A percentile compares a stretch with the other conserved stretches of the same genome.
These are phyloP conservation scores for Plasmopara viticola DNA, from an alignment of 352 stramenopile genomes.

Conservation along the genomic window DNA sequence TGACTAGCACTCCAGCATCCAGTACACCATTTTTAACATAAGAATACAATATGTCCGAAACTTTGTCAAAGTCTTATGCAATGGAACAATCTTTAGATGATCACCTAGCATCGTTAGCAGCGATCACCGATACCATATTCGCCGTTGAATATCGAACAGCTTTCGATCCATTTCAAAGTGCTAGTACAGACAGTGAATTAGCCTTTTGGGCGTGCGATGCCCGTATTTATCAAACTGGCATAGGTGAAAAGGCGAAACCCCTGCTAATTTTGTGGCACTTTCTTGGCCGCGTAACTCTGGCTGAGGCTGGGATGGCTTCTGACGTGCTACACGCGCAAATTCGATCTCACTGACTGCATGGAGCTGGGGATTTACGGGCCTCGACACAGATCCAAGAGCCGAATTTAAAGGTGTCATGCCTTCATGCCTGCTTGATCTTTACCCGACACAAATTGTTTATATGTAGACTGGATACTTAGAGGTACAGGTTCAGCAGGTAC, in stretches of 20 bases:
- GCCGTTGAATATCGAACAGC: background rate
- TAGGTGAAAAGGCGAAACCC: constrained; percentile 3
- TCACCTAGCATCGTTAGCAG: background rate
- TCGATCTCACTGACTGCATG: constrained; percentile 1
- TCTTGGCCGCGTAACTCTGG: constrained; percentile 1
- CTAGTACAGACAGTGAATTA: background rate
- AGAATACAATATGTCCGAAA: constrained; percentile 9
- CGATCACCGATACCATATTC: background rate
- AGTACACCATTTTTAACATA: too few species aligned
- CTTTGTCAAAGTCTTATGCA: constrained; percentile 1
- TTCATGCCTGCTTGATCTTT: constrained; percentile 2
- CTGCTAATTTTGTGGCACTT: constrained; percentile 4
- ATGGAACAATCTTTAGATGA: constrained; percentile 7
- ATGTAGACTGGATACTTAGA: too few species aligned
- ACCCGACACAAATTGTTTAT: background rate
- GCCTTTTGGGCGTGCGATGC: constrained; percentile 2
- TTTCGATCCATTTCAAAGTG: background rate
- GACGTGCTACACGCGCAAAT: background rate
- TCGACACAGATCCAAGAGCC: too few species aligned
- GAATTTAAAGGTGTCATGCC: constrained; percentile 1
- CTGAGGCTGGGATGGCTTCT: too few species aligned
- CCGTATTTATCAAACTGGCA: background rate
- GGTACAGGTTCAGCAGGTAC: too few species aligned
- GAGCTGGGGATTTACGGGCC: too few species aligned
- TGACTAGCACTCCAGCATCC: too few species aligned